Percentiles rank a stretch among this genome's conserved stretches.
phyloP scores from a whole-genome alignment of 2,329 filamentous ascomycete genomes.

The Penicillium concentricum region DNA sequence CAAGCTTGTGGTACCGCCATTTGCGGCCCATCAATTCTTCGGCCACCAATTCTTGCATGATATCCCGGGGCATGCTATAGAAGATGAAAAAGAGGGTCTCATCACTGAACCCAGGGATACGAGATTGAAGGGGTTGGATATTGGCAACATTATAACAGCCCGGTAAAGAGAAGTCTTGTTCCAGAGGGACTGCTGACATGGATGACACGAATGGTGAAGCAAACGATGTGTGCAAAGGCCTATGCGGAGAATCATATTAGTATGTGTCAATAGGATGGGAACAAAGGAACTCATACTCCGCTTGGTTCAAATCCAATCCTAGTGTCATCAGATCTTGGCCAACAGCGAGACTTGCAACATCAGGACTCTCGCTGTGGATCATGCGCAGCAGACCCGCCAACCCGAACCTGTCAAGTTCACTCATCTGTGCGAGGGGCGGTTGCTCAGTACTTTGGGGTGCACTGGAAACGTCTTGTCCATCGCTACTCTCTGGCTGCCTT shows the following conservation, averaged over 20 bases:
- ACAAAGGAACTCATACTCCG: conserved; percentile 49
- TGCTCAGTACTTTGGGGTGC: conserved; percentile 38
- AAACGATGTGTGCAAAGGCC: conserved; percentile 63
- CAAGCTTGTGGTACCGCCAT: conserved; percentile 54
- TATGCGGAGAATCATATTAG: conserved; percentile 30
- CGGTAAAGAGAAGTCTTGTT: conserved; percentile 64
- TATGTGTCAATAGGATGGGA: not conserved
- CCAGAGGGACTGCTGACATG: conserved; percentile 56
- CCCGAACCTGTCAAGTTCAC: conserved; percentile 59
- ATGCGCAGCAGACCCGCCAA: conserved; percentile 59
- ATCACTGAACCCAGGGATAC: conserved; percentile 59
- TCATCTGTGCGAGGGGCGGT: conserved; percentile 55
- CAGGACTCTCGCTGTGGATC: conserved; percentile 55
- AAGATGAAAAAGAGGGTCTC: conserved; percentile 70
- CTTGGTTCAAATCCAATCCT: conserved; percentile 63
- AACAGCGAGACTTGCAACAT: conserved; percentile 55
- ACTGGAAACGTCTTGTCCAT: conserved; percentile 36
- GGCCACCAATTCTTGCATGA: conserved; percentile 65
- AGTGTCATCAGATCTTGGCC: conserved; percentile 65
- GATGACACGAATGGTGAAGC: conserved; percentile 62
- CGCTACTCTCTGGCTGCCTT: conserved; percentile 36
- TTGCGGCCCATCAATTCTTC: conserved; percentile 58
- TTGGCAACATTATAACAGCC: conserved; percentile 66
- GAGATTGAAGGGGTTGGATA: conserved; percentile 60
- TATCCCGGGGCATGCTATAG: conserved; percentile 65